Conservation (phyloP, 331 rosid genomes). For the Phaseolus coccineus region DNA sequence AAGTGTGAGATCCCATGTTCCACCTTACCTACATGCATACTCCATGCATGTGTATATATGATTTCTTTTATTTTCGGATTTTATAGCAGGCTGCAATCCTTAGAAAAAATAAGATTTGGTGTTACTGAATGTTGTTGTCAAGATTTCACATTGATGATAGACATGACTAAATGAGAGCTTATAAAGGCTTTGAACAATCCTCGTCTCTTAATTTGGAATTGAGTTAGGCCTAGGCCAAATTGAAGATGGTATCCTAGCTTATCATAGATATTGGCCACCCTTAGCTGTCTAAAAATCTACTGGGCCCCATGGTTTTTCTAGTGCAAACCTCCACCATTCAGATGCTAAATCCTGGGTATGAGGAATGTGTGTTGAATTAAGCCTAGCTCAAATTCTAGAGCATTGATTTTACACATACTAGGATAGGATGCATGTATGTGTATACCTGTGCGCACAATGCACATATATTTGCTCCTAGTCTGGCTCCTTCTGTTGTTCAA, state of each 20-base stretch:
- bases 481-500: slow-evolving; percentile 28
- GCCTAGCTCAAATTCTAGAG: neutral
- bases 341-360: neutral
- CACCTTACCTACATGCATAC: slow-evolving; percentile 5
- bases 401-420: slow-evolving; percentile 4
- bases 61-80: slow-evolving; percentile 25
- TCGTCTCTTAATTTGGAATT: neutral
- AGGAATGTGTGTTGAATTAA: neutral
- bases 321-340: neutral
- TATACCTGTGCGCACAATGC: neutral
- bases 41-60: slow-evolving; percentile 7
- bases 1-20: slow-evolving; percentile 70
- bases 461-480: neutral
- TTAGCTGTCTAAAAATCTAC: neutral
- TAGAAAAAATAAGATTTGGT: neutral
- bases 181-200: neutral
- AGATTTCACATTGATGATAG: neutral
- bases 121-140: slow-evolving; percentile 14
- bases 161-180: neutral
- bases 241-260: neutral
- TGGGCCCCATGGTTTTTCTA: neutral
- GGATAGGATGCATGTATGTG: neutral
- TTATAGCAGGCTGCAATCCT: slow-evolving; percentile 20
- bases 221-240: neutral
- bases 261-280: neutral